phyloP scores from a whole-genome alignment of 768 basidiomycete species.

The Suillus ampliporus region DNA sequence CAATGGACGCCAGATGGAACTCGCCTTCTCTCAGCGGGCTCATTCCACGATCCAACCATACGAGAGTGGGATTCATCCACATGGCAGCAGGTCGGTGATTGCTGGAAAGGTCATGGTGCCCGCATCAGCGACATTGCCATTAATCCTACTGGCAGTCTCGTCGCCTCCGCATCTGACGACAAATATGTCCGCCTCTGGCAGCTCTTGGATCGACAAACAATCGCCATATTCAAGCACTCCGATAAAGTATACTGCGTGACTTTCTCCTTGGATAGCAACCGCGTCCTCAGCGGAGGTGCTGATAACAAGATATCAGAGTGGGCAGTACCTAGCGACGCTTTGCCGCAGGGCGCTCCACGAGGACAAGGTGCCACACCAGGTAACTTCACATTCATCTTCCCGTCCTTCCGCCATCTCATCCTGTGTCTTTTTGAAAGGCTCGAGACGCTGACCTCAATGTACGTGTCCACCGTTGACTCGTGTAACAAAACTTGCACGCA shows the following conservation, averaged over 20 bases:
- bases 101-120: neutral
- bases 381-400: neutral
- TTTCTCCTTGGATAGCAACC: neutral
- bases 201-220: neutral
- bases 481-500: neutral
- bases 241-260: neutral
- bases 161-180: neutral
- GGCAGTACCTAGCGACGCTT: neutral
- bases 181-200: neutral
- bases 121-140: neutral
- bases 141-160: neutral
- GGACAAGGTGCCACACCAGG: neutral
- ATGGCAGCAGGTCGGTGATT: neutral
- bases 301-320: neutral
- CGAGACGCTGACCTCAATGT: neutral
- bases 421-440: neutral
- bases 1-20: constrained; percentile 1
- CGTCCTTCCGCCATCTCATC: neutral
- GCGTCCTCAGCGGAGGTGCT: neutral
- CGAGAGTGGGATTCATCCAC: neutral
- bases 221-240: neutral
- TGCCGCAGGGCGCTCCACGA: neutral
- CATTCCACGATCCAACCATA: neutral
- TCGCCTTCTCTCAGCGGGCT: neutral
- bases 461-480: neutral